These are phyloP conservation scores for Citrus reticulata DNA, from an alignment of 345 rosid species.

Conservation along the genomic window DNA sequence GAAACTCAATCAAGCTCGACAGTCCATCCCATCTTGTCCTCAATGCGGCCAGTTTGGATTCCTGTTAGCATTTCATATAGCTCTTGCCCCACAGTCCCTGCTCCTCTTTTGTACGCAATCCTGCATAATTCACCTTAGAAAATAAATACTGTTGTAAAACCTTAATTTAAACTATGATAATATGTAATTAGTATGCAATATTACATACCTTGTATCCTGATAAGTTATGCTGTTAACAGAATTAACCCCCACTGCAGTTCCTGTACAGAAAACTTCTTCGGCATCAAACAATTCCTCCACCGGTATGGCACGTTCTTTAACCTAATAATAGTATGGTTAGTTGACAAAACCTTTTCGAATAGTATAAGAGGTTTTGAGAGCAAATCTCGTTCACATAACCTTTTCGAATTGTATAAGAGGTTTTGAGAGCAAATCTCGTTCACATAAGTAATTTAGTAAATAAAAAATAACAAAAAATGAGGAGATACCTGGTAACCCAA, in stretches of 20 bases:
- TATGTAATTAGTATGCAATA: not conserved
- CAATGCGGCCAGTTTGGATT: constrained; percentile 37
- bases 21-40: constrained; percentile 27
- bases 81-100: constrained; percentile 19
- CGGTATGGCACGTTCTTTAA: constrained; percentile 33
- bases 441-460: too few relatives aligned
- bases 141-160: not conserved
- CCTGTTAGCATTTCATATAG: constrained; percentile 26
- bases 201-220: constrained; percentile 19
- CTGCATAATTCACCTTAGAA: constrained; percentile 13
- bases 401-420: not conserved
- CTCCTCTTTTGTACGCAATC: constrained; percentile 29
- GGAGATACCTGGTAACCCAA: constrained; percentile 16
- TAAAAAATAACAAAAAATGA: too few relatives aligned
- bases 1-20: not conserved
- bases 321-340: constrained; percentile 13
- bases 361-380: not conserved
- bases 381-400: not conserved
- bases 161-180: not conserved
- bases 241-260: constrained; percentile 39
- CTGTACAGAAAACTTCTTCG: constrained; percentile 52
- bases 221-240: constrained; percentile 39
- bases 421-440: not conserved
- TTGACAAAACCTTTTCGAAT: not conserved
- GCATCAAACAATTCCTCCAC: constrained; percentile 34